Base-by-base conservation (phyloP, 2,329 filamentous ascomycete species). In the Calonectria montana region DNA sequence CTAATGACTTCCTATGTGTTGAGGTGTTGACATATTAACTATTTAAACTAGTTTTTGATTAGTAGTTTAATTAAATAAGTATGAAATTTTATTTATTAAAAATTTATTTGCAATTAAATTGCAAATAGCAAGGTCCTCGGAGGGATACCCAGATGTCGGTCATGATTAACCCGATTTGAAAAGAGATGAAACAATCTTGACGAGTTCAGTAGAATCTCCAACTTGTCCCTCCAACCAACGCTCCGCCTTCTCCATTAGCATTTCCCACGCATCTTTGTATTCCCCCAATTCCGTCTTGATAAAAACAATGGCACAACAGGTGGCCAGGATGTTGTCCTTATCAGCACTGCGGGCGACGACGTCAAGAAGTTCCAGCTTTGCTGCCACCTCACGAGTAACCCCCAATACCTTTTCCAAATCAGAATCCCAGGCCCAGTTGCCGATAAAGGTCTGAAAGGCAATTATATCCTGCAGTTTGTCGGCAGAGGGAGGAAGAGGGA, bases 201-300 rank as follows among this genome's bases (percentile, higher is more conserved):
- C 31, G 31, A 59, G 18, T 59, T 59, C 53, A 2, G 18, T 8
- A 13, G 15, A 15, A 16, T 27, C 15, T 69, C 74, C 76, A 4
- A 76, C 57, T 4, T 72, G 71, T 1, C 65, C 67, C 41, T 72
- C 63, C 39, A 91, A 65, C 88, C 89, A 93, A 0, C 55, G 77
- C 75, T 82, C 84, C 0, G 89, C 91, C 84, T 93, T 93, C 15
- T 88, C 87, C 23, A 88, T 89, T 37, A 93, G 82, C 84, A 94
- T 84, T 71, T 92, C 91, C 91, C 91, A 94, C 9, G 86, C 85
- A 3, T 91, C 91, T 77, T 84, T 82, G 65, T 89, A 84, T 0
- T 73, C 81, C 0, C 35, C 74, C 71, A 90, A 75, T 68, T 83
- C 86, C 39, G 61, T 79, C 76, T 89, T 85, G 72, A 94, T 70